phyloP scores from a whole-genome alignment of 1,139 yeast species.

The Yamadazyma diddensiae region DNA sequence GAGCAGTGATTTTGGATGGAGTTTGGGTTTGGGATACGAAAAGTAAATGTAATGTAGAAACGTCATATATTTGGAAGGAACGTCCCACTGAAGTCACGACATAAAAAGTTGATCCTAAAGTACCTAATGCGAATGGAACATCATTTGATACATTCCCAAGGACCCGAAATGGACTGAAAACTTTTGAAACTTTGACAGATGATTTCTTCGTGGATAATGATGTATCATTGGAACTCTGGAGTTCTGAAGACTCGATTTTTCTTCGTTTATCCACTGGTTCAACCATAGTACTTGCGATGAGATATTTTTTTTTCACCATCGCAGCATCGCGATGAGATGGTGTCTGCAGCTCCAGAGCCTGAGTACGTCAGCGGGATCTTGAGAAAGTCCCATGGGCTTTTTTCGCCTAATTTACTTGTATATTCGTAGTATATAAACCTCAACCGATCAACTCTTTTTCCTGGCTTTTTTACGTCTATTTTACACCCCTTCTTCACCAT shows the following conservation, averaged over 20 bases:
- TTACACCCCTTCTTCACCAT: too few species aligned
- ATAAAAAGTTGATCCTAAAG: conserved; percentile 83
- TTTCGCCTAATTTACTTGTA: too few species aligned
- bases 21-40: conserved; percentile 86
- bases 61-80: conserved; percentile 91
- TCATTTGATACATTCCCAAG: conserved; percentile 73
- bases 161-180: conserved; percentile 47
- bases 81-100: conserved; percentile 88
- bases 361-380: too few species aligned
- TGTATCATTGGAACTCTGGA: background rate
- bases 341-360: too few species aligned
- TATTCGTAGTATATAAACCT: too few species aligned
- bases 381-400: too few species aligned
- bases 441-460: too few species aligned
- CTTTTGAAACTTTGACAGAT: conserved; percentile 24
- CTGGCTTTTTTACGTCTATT: too few species aligned
- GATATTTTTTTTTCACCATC: conserved; percentile 6
- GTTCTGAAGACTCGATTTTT: conserved; percentile 14
- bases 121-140: conserved; percentile 83
- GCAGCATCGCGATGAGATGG: conserved; percentile 7
- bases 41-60: conserved; percentile 77
- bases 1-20: conserved; percentile 61
- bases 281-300: conserved; percentile 21
- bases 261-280: conserved; percentile 33
- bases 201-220: conserved; percentile 1